Evolutionary conservation across 2,329 filamentous ascomycete species (phyloP), one percentile per base, ranked within the genome.

Genomic region (Mariannaea sp.): DNA sequence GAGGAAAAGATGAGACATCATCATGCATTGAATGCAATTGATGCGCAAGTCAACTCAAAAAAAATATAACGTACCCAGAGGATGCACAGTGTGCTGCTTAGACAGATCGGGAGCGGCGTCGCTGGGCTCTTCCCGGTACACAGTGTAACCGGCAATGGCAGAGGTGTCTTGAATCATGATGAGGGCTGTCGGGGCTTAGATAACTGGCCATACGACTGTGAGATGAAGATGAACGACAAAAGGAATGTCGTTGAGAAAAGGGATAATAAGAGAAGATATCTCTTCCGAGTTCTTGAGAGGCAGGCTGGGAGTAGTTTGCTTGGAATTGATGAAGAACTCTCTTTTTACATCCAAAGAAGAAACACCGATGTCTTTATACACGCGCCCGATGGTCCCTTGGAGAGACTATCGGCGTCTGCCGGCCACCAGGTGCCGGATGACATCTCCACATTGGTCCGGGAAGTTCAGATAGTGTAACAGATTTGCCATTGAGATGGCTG

Each of bases 131-230:
- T 75, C 73, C 65, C 73, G 75, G 65, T 71, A 75, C 57, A 77
- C 74, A 54, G 73, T 75, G 69, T 77, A 77, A 45, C 75, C 75
- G 60, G 75, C 67, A 66, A 77, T 73, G 57, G 71, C 71, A 56
- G 69, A 68, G 55, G 73, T 75, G 66, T 77, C 75, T 64, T 60
- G 60, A 67, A 71, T 73, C 72, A 75, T 75, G 66, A 47, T 73
- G 66, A 75, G 61, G 73, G 76, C 56, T 63, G 47, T 66, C 53
- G 46, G 57, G 54, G 35, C 57, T 65, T 39, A 61, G 59, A 42
- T 55, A 68, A 57, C 65, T 55, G 68, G 54, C 62, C 66, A 68
- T 66, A 60, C 64, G 64, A 56, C 30, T 35, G 17, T 60, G 53
- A 50, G n/a, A 36, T 30, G 22, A 35, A 32, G 14, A 9, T 26